Conservation (phyloP, 257 asterid genomes). For the Buddleja alternifolia region DNA sequence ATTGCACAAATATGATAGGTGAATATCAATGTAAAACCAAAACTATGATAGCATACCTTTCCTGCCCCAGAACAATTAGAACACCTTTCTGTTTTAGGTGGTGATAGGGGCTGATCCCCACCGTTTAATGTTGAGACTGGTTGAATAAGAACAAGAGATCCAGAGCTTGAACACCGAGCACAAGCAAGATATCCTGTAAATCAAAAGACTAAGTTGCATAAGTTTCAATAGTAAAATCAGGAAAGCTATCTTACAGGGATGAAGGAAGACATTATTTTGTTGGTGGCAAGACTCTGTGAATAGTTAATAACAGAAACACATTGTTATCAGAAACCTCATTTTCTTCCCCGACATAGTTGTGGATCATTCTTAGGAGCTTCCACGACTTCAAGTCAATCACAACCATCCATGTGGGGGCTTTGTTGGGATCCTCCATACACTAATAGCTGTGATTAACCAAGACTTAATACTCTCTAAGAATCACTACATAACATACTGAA, state of each 20-base stretch:
- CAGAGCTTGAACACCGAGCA: conserved; percentile 92
- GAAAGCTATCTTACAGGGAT: background rate
- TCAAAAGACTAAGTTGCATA: conserved; percentile 10
- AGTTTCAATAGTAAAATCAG: background rate
- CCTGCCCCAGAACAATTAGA: conserved; percentile 93
- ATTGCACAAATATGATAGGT: background rate
- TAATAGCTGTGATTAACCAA: too few species aligned
- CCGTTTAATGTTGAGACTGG: conserved; percentile 64
- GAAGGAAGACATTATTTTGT: background rate
- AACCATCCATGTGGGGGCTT: too few species aligned
- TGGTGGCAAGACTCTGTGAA: background rate
- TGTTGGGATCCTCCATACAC: too few species aligned
- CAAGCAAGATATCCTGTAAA: conserved; percentile 91
- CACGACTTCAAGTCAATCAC: too few species aligned
- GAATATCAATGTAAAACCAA: background rate
- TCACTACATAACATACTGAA: too few species aligned
- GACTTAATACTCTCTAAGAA: too few species aligned
- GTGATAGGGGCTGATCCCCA: conserved; percentile 57
- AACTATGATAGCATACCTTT: conserved; percentile 55
- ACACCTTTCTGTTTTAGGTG: conserved; percentile 84
- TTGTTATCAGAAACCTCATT: background rate
- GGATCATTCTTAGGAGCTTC: too few species aligned
- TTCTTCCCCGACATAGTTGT: too few species aligned
- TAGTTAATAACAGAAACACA: background rate
- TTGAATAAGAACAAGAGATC: conserved; percentile 74